These are phyloP conservation scores for Pichia sp. DNA, from an alignment of 1,139 yeast species.

Conservation along the genomic window DNA sequence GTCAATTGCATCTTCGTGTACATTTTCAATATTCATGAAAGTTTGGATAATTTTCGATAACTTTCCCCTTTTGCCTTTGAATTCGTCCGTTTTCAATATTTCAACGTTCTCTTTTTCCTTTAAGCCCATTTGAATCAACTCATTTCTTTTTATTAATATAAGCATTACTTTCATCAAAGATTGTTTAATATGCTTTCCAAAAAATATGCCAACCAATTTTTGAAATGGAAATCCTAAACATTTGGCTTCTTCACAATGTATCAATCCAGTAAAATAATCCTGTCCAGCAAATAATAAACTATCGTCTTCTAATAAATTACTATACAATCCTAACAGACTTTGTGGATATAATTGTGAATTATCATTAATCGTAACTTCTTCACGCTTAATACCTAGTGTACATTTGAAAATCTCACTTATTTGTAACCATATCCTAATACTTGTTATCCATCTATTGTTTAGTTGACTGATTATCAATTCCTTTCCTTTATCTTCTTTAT, in stretches of 20 bases:
- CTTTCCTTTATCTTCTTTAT: constrained; percentile 23
- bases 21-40: constrained; percentile 3
- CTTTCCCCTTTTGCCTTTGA: constrained; percentile 7
- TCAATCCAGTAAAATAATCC: constrained; percentile 50
- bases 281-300: constrained; percentile 32
- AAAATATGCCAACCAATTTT: constrained; percentile 32
- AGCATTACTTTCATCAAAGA: constrained; percentile 22
- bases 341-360: constrained; percentile 24
- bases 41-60: constrained; percentile 3
- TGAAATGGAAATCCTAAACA: constrained; percentile 30
- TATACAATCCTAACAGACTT: constrained; percentile 24
- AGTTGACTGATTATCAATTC: constrained; percentile 48
- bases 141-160: constrained; percentile 12
- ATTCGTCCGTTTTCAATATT: constrained; percentile 4
- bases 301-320: constrained; percentile 24
- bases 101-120: not conserved
- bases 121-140: not conserved
- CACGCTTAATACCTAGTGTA: constrained; percentile 14
- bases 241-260: constrained; percentile 38
- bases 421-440: constrained; percentile 44
- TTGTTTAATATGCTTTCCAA: constrained; percentile 26
- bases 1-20: constrained; percentile 10
- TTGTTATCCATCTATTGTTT: constrained; percentile 52
- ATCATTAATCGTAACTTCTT: constrained; percentile 12
- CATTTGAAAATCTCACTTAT: constrained; percentile 26